Conservation (phyloP, 192 early-diverging fungal species). For the Powellomyces hirtus region DNA sequence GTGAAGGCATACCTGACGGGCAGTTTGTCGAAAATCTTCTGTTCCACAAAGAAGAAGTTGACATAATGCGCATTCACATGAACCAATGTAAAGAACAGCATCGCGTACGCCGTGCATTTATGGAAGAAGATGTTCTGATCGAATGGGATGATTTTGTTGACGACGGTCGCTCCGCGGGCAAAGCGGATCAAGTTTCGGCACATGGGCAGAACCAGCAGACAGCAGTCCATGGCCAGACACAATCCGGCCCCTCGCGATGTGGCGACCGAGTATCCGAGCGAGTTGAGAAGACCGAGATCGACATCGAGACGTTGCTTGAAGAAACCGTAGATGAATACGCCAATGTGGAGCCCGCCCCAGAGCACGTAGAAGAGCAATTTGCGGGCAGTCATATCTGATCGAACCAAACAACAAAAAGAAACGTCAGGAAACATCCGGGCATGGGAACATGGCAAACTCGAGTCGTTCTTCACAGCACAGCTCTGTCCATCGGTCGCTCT, state of each 20-base stretch:
- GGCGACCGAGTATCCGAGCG: constrained; percentile 48
- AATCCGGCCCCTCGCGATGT: constrained; percentile 59
- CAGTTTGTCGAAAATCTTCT: constrained; percentile 8
- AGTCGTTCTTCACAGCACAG: too few species aligned
- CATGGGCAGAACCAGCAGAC: constrained; percentile 55
- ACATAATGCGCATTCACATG: constrained; percentile 59
- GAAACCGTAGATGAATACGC: constrained; percentile 51
- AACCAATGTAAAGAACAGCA: constrained; percentile 60
- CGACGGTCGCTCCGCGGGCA: constrained; percentile 49
- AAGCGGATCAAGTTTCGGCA: constrained; percentile 55
- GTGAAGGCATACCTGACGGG: constrained; percentile 2
- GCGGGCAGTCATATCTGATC: constrained; percentile 19
- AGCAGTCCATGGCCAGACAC: constrained; percentile 51
- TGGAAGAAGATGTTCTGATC: constrained; percentile 76
- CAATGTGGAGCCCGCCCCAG: constrained; percentile 37
- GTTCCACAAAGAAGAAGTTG: constrained; percentile 48
- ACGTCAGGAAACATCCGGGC: too few species aligned
- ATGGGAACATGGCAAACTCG: too few species aligned
- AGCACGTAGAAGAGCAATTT: constrained; percentile 26
- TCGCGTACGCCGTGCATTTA: constrained; percentile 68
- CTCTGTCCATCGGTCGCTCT: too few species aligned
- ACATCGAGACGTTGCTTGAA: constrained; percentile 49
- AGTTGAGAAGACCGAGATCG: constrained; percentile 49
- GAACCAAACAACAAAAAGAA: too few species aligned
- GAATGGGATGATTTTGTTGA: constrained; percentile 61